Evolutionary conservation across 1,284 basidiomycete species (phyloP), one percentile per base, ranked within the genome.

Genomic region (Xerocomus tenax): DNA sequence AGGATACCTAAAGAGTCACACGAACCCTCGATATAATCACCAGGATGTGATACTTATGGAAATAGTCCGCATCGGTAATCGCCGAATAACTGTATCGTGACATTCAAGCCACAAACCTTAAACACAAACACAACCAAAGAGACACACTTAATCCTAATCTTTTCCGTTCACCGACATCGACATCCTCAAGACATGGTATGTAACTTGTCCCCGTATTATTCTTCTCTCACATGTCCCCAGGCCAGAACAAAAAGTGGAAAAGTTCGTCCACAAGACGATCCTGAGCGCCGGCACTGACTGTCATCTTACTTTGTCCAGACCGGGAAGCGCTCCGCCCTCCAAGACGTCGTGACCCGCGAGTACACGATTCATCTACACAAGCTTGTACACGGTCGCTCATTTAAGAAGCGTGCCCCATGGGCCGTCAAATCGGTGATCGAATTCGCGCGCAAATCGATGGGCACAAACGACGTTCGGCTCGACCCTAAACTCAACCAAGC

Each of bases 361-460:
- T 93, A 94, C 82, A 94, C 91, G 63, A 87, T 96, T 74, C 90
- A 95, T 74, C 75, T 96, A 48, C 91, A 95, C 83, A 96, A 94
- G 74, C 84, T 74, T 59, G 88, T 91, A 45, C 90, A 92, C 72
- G 90, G 87, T 63, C 81, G 86, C 54, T 85, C 86, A 45, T 93
- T 94, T 81, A 93, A 94, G 77, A 93, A 92, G 79, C 85, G 90
- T 63, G 90, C 93, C 21, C 93, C 93, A 43, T 85, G 83, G 76
- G 93, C 91, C 59, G 81, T 96, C 72, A 96, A 96, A 77, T 87
- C 88, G 58, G 84, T 96, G 58, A 74, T 90, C 61, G 78, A 81
- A 51, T 97, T 96, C 64, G 92, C 93, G 21, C 82, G 82, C 64
- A 92, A 92, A 75, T 74, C 87, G 40, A 96, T 97, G 93, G 92